phyloP scores from a whole-genome alignment of 2,329 filamentous ascomycete genomes.

The Calonectria hawksworthii region DNA sequence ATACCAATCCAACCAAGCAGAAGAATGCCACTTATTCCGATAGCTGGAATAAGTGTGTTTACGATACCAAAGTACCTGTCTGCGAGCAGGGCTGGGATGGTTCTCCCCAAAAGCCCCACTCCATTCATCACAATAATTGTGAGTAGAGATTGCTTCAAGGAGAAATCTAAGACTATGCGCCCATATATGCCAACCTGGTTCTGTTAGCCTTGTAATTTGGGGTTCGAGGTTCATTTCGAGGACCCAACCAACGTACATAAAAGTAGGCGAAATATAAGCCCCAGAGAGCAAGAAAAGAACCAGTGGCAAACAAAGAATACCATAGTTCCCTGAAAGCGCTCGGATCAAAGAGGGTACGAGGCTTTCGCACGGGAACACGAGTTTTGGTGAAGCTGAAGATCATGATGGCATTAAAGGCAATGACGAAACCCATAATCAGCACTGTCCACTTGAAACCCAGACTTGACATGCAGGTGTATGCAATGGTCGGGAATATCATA shows the following conservation, averaged over 20 bases:
- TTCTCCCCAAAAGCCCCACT: slow-evolving; percentile 32
- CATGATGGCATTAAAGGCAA: neutral
- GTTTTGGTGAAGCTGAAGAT: neutral
- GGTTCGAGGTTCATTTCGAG: no score
- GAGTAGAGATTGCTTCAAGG: neutral
- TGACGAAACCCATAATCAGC: neutral
- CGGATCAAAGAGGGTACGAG: neutral
- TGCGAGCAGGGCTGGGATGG: slow-evolving; percentile 35
- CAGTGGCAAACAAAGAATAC: neutral
- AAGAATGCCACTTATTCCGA: slow-evolving; percentile 1
- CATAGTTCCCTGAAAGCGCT: neutral
- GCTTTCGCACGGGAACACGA: neutral
- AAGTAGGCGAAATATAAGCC: neutral
- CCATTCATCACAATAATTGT: slow-evolving; percentile 16
- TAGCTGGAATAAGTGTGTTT: slow-evolving; percentile 30
- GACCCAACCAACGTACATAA: no score
- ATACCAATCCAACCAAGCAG: neutral
- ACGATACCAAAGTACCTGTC: slow-evolving; percentile 35
- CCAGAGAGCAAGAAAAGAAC: neutral
- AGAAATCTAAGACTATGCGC: neutral
- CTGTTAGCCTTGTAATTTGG: no score
- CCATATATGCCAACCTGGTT: neutral
- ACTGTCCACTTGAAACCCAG: neutral
- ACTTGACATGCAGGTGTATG: neutral
- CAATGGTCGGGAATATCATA: neutral